Evolutionary conservation across 768 basidiomycete genomes (phyloP), one percentile per base, ranked within the genome.

Genomic region (Phaeotremella skinneri): DNA sequence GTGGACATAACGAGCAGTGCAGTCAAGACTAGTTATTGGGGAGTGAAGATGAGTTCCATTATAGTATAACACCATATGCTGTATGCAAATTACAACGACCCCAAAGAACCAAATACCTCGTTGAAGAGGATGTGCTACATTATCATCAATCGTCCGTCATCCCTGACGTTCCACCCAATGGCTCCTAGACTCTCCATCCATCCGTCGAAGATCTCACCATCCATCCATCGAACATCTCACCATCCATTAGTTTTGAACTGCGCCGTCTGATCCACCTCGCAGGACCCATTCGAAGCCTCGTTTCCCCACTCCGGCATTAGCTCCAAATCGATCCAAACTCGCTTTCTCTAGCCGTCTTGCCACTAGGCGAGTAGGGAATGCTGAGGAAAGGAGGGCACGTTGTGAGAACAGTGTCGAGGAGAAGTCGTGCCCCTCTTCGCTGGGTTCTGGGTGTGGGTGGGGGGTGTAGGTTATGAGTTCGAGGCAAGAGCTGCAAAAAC

Each of bases 391-490:
- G 78, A 92, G 87, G 1, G 93, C 93, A n/a, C 91, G 90, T 77
- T 96, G 93, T 3, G 80, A 76, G 75, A 97, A 97, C 27, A 81
- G 70, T 7, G 91, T 96, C 48, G 83, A 4, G 48, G 47, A 23
- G 29, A 3, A 39, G 21, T 29, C 13, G 51, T 43, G 25, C 32
- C 23, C 29, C 30, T 20, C 5, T 16, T 52, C 25, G 39, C 29
- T 56, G 27, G 29, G 20, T 31, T 27, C 17, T 39, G 26, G 30
- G 34, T 37, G 34, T 56, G 58, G 82, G n/a, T 82, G 78, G 0
- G 92, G 93, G 1, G 82, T 81, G 74, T 97, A 97, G 56, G 84
- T 85, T 78, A 97, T 92, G 67, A 84, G 85, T 78, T 97, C 93
- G 66, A 89, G 85, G 74, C 69, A 73, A 54, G 70, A 72, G 14